These are phyloP conservation scores for Paecilomyces variotii DNA, from an alignment of 2,329 filamentous ascomycete genomes.

Conservation along the genomic window DNA sequence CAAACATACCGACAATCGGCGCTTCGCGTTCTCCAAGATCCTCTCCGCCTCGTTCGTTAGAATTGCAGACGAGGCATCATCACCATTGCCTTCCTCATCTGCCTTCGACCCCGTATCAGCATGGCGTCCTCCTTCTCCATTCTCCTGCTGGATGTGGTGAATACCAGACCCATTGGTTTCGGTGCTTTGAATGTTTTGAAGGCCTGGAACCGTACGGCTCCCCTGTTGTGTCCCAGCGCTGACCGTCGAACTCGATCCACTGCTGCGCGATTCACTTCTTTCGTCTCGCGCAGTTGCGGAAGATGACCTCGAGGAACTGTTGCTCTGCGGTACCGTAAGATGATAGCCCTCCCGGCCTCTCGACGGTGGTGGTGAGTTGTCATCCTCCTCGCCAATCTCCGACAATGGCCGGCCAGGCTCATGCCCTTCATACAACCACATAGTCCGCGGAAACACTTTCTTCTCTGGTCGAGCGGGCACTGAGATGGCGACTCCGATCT, in stretches of 20 bases:
- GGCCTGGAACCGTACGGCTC: constrained; percentile 2
- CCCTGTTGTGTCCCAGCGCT: constrained; percentile 15
- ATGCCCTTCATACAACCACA: constrained; percentile 28
- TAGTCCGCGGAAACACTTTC: constrained; percentile 24
- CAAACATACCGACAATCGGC: constrained; percentile 66
- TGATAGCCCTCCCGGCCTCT: constrained; percentile 4
- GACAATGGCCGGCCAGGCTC: constrained; percentile 35
- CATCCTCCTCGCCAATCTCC: constrained; percentile 41
- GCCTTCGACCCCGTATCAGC: constrained; percentile 9
- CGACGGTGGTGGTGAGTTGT: constrained; percentile 19
- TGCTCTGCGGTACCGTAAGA: background rate
- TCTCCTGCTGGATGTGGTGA: background rate
- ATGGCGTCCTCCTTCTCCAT: constrained; percentile 1
- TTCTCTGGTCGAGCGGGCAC: constrained; percentile 14
- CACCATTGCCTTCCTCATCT: constrained; percentile 41
- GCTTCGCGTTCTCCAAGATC: constrained; percentile 89
- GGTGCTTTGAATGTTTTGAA: constrained; percentile 2
- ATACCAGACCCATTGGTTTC: background rate
- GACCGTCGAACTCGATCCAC: constrained; percentile 29
- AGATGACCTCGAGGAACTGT: background rate
- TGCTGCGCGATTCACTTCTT: constrained; percentile 24
- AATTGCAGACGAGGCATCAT: constrained; percentile 63
- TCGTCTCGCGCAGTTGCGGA: constrained; percentile 24
- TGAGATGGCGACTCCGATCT: constrained; percentile 3
- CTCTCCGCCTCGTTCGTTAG: constrained; percentile 78